Base-by-base conservation (phyloP, 441 rosid genomes). In the Populus hybrid region DNA sequence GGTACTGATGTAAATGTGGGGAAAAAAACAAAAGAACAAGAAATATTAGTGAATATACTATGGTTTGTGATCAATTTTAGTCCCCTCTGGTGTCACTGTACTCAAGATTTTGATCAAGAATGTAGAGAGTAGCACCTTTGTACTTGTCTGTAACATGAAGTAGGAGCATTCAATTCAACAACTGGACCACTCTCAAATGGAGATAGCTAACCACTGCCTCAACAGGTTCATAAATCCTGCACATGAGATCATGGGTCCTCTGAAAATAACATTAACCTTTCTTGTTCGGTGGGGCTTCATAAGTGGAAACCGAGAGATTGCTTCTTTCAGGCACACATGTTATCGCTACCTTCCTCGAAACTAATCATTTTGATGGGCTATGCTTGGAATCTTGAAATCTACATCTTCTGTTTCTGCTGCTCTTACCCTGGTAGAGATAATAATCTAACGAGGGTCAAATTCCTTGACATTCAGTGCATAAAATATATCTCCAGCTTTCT, bases 1-100 rank as follows among this genome's bases (percentile, higher is more conserved):
- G 83, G 80, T 75, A 73, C 72, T 78, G 59, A 61, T 87, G 90
- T 89, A 89, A 84, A 84, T 84, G 76, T 74, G 80, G 73, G 1
- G 57, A 21, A 19, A 53, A 18, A 61, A 61, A 21, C 3, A 7
- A 66, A 77, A 71, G 64, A 67, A 74, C 80, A 77, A 30, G 34
- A 67, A 70, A 61, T 70, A 14, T 26, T 80, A 81, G 81, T 82
- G 79, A 84, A 80, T 75, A 82, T 79, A 83, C 69, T 75, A 70
- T 73, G 83, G 80, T 40, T 82, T 85, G 81, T 81, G 80, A 67
- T 40, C 12, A 40, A 40, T 73, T 72, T 32, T 75, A 24, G 26
- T 78, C 40, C 46, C n/a, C 57, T 12, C 24, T 21, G 0, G 1
- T 63, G 66, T 63, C 66, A 4, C 0, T 63, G 66, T 4, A 21